Conservation (phyloP, 2,329 filamentous ascomycete genomes). For the Talaromyces atroroseus region DNA sequence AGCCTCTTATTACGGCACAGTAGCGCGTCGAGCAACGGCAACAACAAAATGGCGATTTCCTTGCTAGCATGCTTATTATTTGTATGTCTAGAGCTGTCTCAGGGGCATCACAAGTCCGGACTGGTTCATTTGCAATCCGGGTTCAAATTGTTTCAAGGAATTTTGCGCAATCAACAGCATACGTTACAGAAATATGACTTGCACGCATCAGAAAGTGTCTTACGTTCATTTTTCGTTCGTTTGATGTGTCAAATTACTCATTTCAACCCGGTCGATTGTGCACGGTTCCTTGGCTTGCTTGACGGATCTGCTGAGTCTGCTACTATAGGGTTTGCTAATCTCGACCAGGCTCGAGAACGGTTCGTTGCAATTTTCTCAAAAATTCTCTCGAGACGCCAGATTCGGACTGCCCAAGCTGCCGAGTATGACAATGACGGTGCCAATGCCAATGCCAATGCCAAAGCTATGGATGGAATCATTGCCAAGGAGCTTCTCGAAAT, state of each 20-base stretch:
- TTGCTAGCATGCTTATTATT: constrained; percentile 9
- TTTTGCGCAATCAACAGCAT: neutral
- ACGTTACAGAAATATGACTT: neutral
- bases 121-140: constrained; percentile 9
- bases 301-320: neutral
- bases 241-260: constrained; percentile 11
- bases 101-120: constrained; percentile 6
- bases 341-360: neutral
- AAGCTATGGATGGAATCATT: neutral
- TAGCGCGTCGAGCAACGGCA: neutral
- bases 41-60: neutral
- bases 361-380: neutral
- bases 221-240: constrained; percentile 11
- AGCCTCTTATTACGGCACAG: neutral
- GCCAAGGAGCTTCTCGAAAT: constrained; percentile 3
- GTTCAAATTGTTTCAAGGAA: constrained; percentile 6
- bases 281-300: neutral
- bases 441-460: neutral
- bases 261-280: constrained; percentile 9
- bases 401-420: neutral
- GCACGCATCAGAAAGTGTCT: neutral
- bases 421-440: neutral
- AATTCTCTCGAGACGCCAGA: neutral
- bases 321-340: neutral
- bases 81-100: constrained; percentile 4